Conservation (phyloP, 805 yeast species). For the Brettanomyces bruxellensis region DNA sequence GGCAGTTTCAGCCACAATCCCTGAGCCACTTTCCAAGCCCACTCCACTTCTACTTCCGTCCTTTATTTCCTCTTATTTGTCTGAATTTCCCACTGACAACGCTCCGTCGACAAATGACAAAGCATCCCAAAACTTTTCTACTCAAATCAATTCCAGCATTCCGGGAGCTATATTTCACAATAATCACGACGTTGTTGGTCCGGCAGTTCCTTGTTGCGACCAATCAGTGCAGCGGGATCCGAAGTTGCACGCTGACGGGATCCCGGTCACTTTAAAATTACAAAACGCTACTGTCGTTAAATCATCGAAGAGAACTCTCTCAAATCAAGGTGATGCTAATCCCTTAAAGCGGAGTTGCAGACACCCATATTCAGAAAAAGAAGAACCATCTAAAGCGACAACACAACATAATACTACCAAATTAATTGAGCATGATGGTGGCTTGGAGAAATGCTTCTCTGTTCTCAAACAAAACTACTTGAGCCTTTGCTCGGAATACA, state of each 20-base stretch:
- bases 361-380: neutral
- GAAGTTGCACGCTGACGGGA: neutral
- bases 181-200: neutral
- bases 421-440: constrained; percentile 6
- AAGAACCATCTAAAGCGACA: neutral
- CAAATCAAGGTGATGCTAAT: neutral
- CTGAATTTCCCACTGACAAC: neutral
- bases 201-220: neutral
- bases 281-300: too few relatives aligned
- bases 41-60: too few relatives aligned
- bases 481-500: constrained; percentile 15
- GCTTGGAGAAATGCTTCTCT: constrained; percentile 16
- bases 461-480: constrained; percentile 16
- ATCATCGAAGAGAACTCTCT: neutral
- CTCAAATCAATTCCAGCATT: too few relatives aligned
- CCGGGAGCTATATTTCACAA: neutral
- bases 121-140: too few relatives aligned
- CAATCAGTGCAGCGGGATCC: neutral
- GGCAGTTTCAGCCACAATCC: neutral
- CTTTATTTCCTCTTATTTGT: neutral
- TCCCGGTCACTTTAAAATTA: neutral
- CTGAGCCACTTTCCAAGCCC: neutral
- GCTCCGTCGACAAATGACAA: neutral
- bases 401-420: neutral
- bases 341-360: neutral